These are phyloP conservation scores for Botryotinia convoluta DNA, from an alignment of 2,329 filamentous ascomycete species.

Conservation along the genomic window DNA sequence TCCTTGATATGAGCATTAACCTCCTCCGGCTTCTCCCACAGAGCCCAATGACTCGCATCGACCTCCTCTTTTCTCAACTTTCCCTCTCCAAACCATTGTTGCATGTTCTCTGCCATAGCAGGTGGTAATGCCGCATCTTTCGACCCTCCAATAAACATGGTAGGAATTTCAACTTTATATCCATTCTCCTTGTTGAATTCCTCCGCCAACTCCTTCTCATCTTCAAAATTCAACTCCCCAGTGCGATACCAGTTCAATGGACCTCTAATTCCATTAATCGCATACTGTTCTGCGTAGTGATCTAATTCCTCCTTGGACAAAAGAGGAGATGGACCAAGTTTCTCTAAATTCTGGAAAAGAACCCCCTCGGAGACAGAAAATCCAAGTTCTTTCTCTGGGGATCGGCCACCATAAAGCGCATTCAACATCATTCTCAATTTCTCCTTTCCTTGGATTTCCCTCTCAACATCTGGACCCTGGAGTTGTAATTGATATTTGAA, in stretches of 20 bases:
- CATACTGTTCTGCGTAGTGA: conserved; percentile 72
- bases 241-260: conserved; percentile 89
- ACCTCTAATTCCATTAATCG: conserved; percentile 70
- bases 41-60: conserved; percentile 74
- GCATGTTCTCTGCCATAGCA: conserved; percentile 70
- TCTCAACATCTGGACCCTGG: conserved; percentile 63
- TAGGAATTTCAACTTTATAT: conserved; percentile 55
- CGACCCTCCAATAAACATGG: conserved; percentile 71
- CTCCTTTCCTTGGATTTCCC: conserved; percentile 53
- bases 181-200: conserved; percentile 56
- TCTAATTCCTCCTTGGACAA: conserved; percentile 69
- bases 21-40: conserved; percentile 68
- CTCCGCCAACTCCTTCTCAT: conserved; percentile 63
- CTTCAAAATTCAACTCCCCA: conserved; percentile 68
- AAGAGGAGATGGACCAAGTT: conserved; percentile 55
- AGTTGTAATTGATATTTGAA: conserved; percentile 87
- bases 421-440: conserved; percentile 69
- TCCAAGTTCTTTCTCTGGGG: conserved; percentile 51
- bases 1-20: conserved; percentile 61
- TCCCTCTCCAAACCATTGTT: conserved; percentile 49
- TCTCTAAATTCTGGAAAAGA: conserved; percentile 59
- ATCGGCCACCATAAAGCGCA: conserved; percentile 66
- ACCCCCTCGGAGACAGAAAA: conserved; percentile 64
- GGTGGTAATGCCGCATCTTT: conserved; percentile 72
- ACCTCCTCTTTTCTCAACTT: conserved; percentile 62